phyloP scores from a whole-genome alignment of 257 asterid genomes.

The Solanum pimpinellifolium region DNA sequence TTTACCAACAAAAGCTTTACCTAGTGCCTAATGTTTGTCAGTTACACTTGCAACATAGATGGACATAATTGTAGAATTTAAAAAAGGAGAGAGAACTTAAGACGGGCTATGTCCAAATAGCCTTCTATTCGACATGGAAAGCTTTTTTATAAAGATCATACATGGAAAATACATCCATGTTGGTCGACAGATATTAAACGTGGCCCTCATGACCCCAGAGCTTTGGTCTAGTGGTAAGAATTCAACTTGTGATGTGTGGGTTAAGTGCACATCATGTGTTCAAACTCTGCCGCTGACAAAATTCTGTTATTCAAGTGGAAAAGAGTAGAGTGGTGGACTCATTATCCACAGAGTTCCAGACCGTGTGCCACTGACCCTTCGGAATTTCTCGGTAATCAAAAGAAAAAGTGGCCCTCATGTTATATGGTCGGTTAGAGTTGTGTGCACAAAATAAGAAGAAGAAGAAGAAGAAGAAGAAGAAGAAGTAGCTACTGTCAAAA shows the following conservation, averaged over 20 bases:
- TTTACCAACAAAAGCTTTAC: background rate
- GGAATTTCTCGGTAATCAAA: background rate
- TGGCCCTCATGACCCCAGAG: background rate
- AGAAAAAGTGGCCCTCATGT: background rate
- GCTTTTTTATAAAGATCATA: background rate
- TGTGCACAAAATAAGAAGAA: background rate
- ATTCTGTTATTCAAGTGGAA: background rate
- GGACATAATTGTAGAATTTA: background rate
- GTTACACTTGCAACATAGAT: background rate
- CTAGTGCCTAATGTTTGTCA: background rate
- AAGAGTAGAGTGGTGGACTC: background rate
- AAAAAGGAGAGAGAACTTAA: background rate
- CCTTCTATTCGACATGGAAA: background rate
- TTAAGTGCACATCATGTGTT: background rate
- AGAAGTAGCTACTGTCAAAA: background rate
- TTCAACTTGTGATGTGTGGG: background rate
- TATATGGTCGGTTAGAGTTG: background rate
- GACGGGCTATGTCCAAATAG: background rate
- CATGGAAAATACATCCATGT: background rate
- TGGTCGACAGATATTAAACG: background rate
- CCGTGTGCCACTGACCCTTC: background rate
- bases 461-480: accelerated
- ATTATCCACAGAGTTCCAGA: background rate
- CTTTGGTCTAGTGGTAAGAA: background rate
- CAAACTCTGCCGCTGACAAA: background rate